Percentiles rank a stretch among this genome's conserved stretches.
Conservation (phyloP, 202 grass and related monocot genomes). For the Panicum virgatum region DNA sequence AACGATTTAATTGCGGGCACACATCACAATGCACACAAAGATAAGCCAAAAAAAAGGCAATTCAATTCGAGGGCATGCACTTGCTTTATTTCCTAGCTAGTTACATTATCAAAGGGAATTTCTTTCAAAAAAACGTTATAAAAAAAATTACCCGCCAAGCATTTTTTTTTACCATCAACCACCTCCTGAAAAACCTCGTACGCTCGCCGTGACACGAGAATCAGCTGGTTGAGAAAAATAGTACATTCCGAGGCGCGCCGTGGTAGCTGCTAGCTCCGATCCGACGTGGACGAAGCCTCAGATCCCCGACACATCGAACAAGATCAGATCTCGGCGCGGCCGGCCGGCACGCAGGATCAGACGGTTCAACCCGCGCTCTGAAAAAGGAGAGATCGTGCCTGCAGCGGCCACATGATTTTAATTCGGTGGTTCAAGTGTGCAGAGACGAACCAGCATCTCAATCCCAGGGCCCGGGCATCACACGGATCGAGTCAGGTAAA, state of each 20-base stretch:
- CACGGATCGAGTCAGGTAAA: background rate
- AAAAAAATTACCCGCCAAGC: too few species aligned
- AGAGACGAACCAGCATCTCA: too few species aligned
- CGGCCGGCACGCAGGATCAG: background rate
- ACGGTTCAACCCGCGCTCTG: background rate
- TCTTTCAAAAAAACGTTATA: too few species aligned
- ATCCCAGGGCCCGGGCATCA: too few species aligned
- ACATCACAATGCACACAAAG: too few species aligned
- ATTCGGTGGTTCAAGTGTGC: background rate
- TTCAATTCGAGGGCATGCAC: too few species aligned
- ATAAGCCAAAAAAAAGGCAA: too few species aligned
- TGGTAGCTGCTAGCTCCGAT: too few species aligned
- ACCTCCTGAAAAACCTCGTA: background rate
- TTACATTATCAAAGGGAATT: too few species aligned
- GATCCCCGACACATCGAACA: conserved; percentile 31
- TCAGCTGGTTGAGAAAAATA: background rate
- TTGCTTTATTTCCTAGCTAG: too few species aligned
- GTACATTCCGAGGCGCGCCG: background rate
- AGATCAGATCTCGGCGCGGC: conserved; percentile 18
- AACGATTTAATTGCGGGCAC: too few species aligned
- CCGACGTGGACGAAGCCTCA: conserved; percentile 9
- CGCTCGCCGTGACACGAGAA: background rate
- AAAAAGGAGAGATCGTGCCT: background rate
- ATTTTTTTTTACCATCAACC: too few species aligned
- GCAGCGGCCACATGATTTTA: conserved; percentile 10